A percentile compares a stretch with the other conserved stretches of the same genome.
Conservation (phyloP, 2,329 filamentous ascomycete genomes). For the Tolypocladium tropicale region DNA sequence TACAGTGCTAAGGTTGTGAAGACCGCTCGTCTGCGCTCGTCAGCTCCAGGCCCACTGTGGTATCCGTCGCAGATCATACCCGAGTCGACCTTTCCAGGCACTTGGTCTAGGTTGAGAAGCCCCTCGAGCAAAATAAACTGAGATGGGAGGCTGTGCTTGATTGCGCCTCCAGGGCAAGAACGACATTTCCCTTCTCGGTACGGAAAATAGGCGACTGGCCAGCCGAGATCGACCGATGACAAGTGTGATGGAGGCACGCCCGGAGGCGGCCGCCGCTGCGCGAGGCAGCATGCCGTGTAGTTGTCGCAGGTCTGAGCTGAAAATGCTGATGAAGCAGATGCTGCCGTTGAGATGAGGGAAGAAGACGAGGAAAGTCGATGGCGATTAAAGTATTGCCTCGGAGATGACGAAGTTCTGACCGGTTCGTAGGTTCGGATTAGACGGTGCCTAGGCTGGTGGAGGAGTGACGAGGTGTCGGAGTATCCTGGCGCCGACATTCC, state of each 20-base stretch:
- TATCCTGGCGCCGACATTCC: conserved; percentile 15
- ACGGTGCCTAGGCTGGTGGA: conserved; percentile 6
- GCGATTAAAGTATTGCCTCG: no score
- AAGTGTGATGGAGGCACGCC: conserved; percentile 10
- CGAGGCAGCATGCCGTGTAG: conserved; percentile 11
- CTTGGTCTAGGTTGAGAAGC: conserved; percentile 4
- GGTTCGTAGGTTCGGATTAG: no score
- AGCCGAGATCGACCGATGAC: conserved; percentile 11
- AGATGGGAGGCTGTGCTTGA: conserved; percentile 10
- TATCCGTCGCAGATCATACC: conserved; percentile 11
- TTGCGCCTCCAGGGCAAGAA: conserved; percentile 22
- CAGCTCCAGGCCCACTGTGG: neutral
- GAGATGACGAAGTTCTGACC: neutral
- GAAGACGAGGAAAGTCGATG: neutral
- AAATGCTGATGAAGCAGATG: neutral
- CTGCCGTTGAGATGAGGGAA: no score
- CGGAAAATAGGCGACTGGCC: conserved; percentile 10
- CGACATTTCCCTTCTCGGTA: conserved; percentile 17
- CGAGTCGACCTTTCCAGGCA: conserved; percentile 14
- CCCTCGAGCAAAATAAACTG: conserved; percentile 21
- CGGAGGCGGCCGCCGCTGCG: conserved; percentile 10
- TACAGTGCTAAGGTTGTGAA: conserved; percentile 23
- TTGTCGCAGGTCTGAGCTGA: neutral
- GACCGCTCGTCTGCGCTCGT: conserved; percentile 13
- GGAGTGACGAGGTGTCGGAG: conserved; percentile 13